A percentile compares a stretch with the other conserved stretches of the same genome.
Conservation (phyloP, 257 asterid species). For the Phtheirospermum japonicum region DNA sequence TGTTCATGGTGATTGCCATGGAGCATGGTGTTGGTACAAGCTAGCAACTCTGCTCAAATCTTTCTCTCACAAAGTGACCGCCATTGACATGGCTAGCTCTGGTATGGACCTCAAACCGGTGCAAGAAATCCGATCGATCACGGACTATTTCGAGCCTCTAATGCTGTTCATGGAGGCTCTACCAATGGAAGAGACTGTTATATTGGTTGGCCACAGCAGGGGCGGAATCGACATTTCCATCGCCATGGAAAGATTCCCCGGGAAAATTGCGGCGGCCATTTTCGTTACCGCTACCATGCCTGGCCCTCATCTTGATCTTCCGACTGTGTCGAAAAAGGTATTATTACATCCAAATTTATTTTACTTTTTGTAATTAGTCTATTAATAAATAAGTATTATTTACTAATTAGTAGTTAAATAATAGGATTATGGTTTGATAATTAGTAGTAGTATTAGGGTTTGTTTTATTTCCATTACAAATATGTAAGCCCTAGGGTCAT, state of each 20-base stretch:
- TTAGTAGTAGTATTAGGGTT: too few relatives aligned
- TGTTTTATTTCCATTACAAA: too few relatives aligned
- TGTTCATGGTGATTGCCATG: slow-evolving; percentile 46
- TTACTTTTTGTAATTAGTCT: too few relatives aligned
- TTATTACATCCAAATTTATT: too few relatives aligned
- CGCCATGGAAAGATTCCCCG: slow-evolving; percentile 37
- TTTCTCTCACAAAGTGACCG: slow-evolving; percentile 30
- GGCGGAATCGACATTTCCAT: slow-evolving; percentile 37
- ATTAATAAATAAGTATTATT: too few relatives aligned
- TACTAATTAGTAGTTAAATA: too few relatives aligned
- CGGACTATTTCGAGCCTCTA: slow-evolving; percentile 33
- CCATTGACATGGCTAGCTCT: slow-evolving; percentile 37
- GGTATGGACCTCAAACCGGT: slow-evolving; percentile 27
- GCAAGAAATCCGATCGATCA: slow-evolving; percentile 16
- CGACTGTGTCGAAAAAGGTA: slow-evolving; percentile 29
- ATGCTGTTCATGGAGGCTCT: slow-evolving; percentile 31
- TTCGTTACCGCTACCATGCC: slow-evolving; percentile 32
- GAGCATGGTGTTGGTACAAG: slow-evolving; percentile 53
- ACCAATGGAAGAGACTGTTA: slow-evolving; percentile 25
- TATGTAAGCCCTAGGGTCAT: too few relatives aligned
- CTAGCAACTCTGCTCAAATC: slow-evolving; percentile 29
- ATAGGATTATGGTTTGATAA: too few relatives aligned
- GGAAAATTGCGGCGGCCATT: slow-evolving; percentile 34
- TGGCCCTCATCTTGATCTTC: slow-evolving; percentile 28
- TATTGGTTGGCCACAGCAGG: slow-evolving; percentile 38